Base-by-base conservation (phyloP, 345 rosid genomes). In the Trapa incisa region DNA sequence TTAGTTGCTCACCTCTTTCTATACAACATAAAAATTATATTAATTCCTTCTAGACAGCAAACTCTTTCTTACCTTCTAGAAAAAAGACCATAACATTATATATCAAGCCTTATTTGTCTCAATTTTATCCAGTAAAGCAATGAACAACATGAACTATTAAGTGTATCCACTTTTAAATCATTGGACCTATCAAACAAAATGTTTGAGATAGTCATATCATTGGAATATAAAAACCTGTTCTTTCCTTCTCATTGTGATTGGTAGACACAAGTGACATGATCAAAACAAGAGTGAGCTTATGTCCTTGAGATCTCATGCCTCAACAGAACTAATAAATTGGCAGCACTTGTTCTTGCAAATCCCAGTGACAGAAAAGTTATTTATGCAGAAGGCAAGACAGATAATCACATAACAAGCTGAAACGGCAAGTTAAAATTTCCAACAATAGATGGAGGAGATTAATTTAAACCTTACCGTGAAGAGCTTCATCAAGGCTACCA, bases 401-500 rank as follows among this genome's bases (percentile, higher is more conserved):
- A 58, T 16, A 58, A 32, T 36, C 63, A 58, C 48, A 11, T 1
- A 7, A 9, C 12, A 16, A 6, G 33, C 63, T n/a, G 37, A 58
- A 8, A 58, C 12, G 13, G 35, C 15, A 2, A 58, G 63, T 58
- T 3, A 38, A 32, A 35, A 9, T 6, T n/a, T 54, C 60, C 63
- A 58, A 16, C 15, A 0, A 58, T 9, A 35, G 60, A 50, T 50
- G 5, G 29, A 50, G 56, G 15, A 32, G 66, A 37, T 47, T 43
- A 35, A 35, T 76, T 37, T 6, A 56, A 48, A 71, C 62, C 69
- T 76, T 77, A 94, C 99, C 97, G 54, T 91, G 99, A 79, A 95
- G 99, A 67, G 93, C 96, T 85, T 87, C 91, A 75, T 88, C 97
- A 71, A 91, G 96, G 82, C 88, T 94, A 71, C 97, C 99, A 67